Conservation (phyloP, 139 green algal species). For the Chlorella vulgaris region DNA sequence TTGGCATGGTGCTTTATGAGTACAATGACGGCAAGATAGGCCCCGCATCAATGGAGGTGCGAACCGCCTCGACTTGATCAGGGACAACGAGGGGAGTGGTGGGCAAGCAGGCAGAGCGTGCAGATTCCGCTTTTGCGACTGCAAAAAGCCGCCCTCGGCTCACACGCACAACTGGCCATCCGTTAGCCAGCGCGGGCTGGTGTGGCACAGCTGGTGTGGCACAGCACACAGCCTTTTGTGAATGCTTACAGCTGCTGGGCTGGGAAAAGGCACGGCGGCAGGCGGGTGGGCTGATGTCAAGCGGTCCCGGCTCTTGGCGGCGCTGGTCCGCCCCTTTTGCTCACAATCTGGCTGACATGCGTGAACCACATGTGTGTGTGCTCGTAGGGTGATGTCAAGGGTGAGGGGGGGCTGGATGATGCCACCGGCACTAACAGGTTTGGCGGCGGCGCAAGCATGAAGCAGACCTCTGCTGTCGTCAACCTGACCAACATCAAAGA, state of each 20-base stretch:
- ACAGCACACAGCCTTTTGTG: too few species aligned
- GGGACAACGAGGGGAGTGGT: not conserved
- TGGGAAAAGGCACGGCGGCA: too few species aligned
- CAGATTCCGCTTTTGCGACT: too few species aligned
- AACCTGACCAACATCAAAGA: slow-evolving; percentile 46
- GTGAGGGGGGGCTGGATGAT: slow-evolving; percentile 82
- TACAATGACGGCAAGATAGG: slow-evolving; percentile 69
- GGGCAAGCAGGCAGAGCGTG: not conserved
- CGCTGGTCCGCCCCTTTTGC: too few species aligned
- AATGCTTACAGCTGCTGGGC: too few species aligned
- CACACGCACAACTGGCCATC: too few species aligned
- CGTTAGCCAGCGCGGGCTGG: too few species aligned
- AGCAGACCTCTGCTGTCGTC: slow-evolving; percentile 57
- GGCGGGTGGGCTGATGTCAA: too few species aligned
- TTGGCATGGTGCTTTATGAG: slow-evolving; percentile 79
- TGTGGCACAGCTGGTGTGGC: not conserved
- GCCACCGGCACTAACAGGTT: slow-evolving; percentile 70
- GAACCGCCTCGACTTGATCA: not conserved
- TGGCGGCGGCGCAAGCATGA: slow-evolving; percentile 54
- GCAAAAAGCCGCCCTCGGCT: too few species aligned
- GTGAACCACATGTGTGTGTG: too few species aligned
- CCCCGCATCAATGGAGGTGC: slow-evolving; percentile 55
- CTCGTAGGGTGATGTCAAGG: slow-evolving; percentile 42
- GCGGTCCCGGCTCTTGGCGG: too few species aligned
- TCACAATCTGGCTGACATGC: too few species aligned